These are phyloP conservation scores for Hanseniaspora uvarum DNA, from an alignment of 1,139 yeast species.

Conservation along the genomic window DNA sequence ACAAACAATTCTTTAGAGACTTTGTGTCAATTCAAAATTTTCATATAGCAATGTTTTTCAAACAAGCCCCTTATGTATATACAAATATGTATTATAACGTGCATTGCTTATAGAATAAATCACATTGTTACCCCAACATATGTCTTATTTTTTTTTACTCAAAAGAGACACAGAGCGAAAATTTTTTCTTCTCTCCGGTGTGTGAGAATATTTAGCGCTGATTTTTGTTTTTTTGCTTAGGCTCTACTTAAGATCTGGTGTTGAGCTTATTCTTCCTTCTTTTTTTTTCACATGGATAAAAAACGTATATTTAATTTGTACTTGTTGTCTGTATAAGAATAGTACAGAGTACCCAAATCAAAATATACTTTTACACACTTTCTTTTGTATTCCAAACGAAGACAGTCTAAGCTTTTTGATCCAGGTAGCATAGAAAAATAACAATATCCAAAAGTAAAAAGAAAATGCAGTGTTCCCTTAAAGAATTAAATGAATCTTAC, in stretches of 20 bases:
- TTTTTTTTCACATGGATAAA: neutral
- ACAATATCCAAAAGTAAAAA: neutral
- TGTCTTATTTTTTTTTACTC: too few relatives aligned
- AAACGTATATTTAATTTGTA: neutral
- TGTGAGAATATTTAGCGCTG: neutral
- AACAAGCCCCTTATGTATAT: too few relatives aligned
- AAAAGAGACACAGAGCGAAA: neutral
- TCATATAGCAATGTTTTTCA: too few relatives aligned
- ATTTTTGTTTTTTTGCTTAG: too few relatives aligned
- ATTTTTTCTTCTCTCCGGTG: neutral
- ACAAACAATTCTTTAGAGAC: too few relatives aligned
- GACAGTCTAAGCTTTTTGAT: neutral
- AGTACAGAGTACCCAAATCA: too few relatives aligned
- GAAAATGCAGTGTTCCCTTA: conserved; percentile 15
- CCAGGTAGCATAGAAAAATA: neutral
- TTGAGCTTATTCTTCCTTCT: neutral
- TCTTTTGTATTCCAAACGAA: neutral
- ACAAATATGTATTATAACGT: too few relatives aligned
- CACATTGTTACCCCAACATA: neutral
- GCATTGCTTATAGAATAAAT: too few relatives aligned
- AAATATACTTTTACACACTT: neutral
- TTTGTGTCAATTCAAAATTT: too few relatives aligned
- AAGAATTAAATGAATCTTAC: conserved; percentile 38
- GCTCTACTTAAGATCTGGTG: too few relatives aligned
- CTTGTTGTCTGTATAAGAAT: too few relatives aligned